Conservation (phyloP, 129 eudicot species). For the Pseudognaphalium luteoalbum region DNA sequence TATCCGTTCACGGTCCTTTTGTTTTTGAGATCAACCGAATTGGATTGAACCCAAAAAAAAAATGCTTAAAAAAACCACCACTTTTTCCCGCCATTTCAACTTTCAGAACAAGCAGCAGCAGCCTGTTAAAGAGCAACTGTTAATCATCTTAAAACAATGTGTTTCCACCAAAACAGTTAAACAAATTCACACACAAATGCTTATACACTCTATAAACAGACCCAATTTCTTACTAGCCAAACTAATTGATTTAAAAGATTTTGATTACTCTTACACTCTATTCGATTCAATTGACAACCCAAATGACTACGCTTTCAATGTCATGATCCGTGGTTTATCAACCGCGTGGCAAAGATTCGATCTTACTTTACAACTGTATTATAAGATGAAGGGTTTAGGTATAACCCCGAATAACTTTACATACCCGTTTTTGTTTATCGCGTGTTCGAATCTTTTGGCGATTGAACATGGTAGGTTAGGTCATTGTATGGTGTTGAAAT, state of each 20-base stretch:
- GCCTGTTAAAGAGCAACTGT: slow-evolving; percentile 28
- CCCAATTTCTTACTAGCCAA: slow-evolving; percentile 62
- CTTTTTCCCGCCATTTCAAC: slow-evolving; percentile 43
- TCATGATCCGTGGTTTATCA: slow-evolving; percentile 65
- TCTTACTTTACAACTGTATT: slow-evolving; percentile 47
- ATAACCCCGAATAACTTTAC: slow-evolving; percentile 70
- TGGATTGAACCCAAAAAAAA: background rate
- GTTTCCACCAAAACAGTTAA: slow-evolving; percentile 41
- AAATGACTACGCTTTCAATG: slow-evolving; percentile 69
- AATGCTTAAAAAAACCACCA: slow-evolving; percentile 33
- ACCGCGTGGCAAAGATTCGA: slow-evolving; percentile 57
- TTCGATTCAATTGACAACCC: slow-evolving; percentile 55
- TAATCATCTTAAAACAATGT: slow-evolving; percentile 42
- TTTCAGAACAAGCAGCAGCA: slow-evolving; percentile 16
- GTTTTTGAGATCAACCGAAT: slow-evolving; percentile 12
- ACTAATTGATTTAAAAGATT: slow-evolving; percentile 58
- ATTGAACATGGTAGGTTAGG: slow-evolving; percentile 47
- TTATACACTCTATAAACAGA: slow-evolving; percentile 44
- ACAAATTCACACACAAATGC: slow-evolving; percentile 79
- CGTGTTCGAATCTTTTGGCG: slow-evolving; percentile 53
- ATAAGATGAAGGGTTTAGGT: slow-evolving; percentile 58
- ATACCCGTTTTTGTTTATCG: slow-evolving; percentile 67
- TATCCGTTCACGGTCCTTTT: background rate
- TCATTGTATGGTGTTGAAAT: slow-evolving; percentile 54
- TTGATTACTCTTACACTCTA: slow-evolving; percentile 41